Base-by-base conservation (phyloP, 768 basidiomycete genomes). In the Termitomyces eurrhizus region DNA sequence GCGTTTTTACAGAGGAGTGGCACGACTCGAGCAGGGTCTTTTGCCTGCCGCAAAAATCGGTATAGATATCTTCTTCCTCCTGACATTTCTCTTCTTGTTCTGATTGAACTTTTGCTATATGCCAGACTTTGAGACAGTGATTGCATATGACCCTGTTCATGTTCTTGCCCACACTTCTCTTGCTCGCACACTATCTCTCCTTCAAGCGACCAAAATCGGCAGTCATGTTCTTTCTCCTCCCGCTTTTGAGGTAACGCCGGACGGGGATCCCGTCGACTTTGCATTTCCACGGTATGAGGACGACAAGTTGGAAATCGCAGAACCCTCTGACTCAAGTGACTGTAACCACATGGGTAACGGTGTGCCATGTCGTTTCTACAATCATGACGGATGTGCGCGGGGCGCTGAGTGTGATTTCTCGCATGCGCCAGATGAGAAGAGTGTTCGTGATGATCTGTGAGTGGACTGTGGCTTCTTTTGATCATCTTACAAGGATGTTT, bases 331-430 rank as follows among this genome's bases (percentile, higher is more conserved):
- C 67, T 81, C 81, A 12, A 83, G 81, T 54, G 84, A 86, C 63
- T 83, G 75, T 61, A 71, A 73, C 42, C 83, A 84, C 60, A 66
- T 65, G 1, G 84, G 84, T 4, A 85, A 83, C 52, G 77, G 78
- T 3, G 73, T 77, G 2, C 78, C 84, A 0, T 87, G 85, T 67
- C 74, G 79, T 49, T 82, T 81, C 66, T 84, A 86, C 66, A 86
- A 87, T 58, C 83, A 80, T 60, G 72, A 75, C 18, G 81, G 80
- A 0, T 85, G 84, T 65, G 67, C 60, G 11, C 71, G 75, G 3
- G 81, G 83, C 0, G 54, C 21, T 8, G 58, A 62, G 2, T 87
- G 85, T 64, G 59, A 59, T 18, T 84, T 74, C 68, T 82, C 78
- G 21, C 84, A 87, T 66, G 80, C 82, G 0, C 83, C 84, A 0